Evolutionary conservation across 345 rosid species (phyloP).

Genomic region (Moricandia moricandioides): DNA sequence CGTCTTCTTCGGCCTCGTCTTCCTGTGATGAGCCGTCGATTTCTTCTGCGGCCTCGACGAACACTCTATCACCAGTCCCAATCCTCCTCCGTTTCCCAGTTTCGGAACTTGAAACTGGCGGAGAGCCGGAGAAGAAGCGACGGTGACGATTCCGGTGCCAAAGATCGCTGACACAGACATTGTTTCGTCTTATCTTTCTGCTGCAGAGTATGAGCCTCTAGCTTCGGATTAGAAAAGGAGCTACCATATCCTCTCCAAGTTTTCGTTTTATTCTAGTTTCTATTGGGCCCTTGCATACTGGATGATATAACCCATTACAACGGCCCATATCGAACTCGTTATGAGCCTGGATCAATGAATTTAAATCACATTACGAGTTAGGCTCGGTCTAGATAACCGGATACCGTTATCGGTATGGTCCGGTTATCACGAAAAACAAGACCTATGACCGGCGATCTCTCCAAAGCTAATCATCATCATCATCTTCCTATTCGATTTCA

Average conservation of each 20-base stretch:
- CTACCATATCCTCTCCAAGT: not conserved
- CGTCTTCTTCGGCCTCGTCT: slow-evolving; percentile 82
- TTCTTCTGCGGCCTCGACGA: slow-evolving; percentile 93
- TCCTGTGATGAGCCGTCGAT: slow-evolving; percentile 89
- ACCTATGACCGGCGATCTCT: not conserved
- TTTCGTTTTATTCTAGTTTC: not conserved
- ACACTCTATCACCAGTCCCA: slow-evolving; percentile 56
- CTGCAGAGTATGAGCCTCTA: slow-evolving; percentile 26
- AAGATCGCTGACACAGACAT: slow-evolving; percentile 39
- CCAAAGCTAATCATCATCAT: not conserved
- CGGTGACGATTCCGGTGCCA: slow-evolving; percentile 37
- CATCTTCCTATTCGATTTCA: not conserved
- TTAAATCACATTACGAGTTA: not conserved
- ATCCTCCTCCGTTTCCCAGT: slow-evolving; percentile 26
- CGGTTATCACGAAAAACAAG: not conserved
- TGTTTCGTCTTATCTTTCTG: slow-evolving; percentile 14
- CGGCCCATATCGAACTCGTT: not conserved
- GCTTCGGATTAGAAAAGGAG: slow-evolving; percentile 9
- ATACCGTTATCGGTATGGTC: not conserved
- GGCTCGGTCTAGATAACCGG: not conserved
- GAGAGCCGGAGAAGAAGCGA: slow-evolving; percentile 21
- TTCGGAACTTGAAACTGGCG: slow-evolving; percentile 29
- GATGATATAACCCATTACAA: not conserved
- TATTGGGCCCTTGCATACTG: not conserved
- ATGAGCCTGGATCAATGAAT: too few relatives aligned